These are phyloP conservation scores for Ceratobasidium sp. DNA, from an alignment of 1,284 basidiomycete species.

Conservation along the genomic window DNA sequence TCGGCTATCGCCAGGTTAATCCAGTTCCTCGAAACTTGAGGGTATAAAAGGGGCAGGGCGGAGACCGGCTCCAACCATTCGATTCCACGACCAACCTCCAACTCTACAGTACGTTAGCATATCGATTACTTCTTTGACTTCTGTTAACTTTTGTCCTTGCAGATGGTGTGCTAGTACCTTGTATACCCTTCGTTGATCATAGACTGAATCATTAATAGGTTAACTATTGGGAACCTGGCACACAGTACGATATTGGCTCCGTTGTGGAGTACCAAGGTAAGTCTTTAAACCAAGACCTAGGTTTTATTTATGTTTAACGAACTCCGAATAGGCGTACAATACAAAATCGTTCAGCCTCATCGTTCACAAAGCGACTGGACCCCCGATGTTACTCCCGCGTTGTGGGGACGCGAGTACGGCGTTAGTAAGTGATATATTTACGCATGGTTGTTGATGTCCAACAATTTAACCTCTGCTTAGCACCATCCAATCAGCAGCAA, in stretches of 20 bases:
- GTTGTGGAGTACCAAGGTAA: slow-evolving; percentile 69
- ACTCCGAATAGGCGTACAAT: slow-evolving; percentile 60
- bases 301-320: slow-evolving; percentile 8
- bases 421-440: not conserved
- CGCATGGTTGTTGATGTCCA: not conserved
- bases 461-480: not conserved
- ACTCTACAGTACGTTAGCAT: not conserved
- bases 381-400: slow-evolving; percentile 67
- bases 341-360: slow-evolving; percentile 78
- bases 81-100: not conserved
- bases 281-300: slow-evolving; percentile 1
- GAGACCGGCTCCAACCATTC: not conserved
- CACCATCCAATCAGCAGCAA: slow-evolving; percentile 48
- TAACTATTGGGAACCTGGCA: slow-evolving; percentile 70
- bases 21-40: not conserved
- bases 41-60: slow-evolving; percentile 23
- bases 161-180: slow-evolving; percentile 13
- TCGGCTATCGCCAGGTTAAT: slow-evolving; percentile 12
- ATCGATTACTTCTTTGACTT: not conserved
- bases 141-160: not conserved
- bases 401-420: slow-evolving; percentile 60
- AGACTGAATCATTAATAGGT: slow-evolving; percentile 41
- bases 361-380: slow-evolving; percentile 67
- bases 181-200: not conserved
- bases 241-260: slow-evolving; percentile 65